A percentile compares a stretch with the other conserved stretches of the same genome.
These are phyloP conservation scores for Fusarium compactum DNA, from an alignment of 2,329 filamentous ascomycete genomes.

Conservation along the genomic window DNA sequence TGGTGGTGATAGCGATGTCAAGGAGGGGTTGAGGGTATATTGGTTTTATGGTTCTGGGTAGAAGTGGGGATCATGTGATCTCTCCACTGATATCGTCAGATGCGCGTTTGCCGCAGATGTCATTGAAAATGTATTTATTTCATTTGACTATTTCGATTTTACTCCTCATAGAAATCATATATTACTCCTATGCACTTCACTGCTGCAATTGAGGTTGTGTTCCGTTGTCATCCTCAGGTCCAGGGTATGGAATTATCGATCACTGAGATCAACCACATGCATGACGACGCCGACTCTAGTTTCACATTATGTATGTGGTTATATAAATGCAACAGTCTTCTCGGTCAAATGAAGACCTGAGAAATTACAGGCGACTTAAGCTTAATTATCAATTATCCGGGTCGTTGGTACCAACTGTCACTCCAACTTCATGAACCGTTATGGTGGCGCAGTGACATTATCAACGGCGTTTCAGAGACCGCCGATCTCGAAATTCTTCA, in stretches of 20 bases:
- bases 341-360: not conserved
- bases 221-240: not conserved
- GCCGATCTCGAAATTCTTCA: not conserved
- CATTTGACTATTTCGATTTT: not conserved
- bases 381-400: not conserved
- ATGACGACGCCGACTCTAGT: not conserved
- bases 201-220: not conserved
- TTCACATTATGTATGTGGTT: not conserved
- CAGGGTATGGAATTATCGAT: not conserved
- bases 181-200: too few relatives aligned
- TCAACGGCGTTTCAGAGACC: not conserved
- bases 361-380: not conserved
- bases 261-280: not conserved
- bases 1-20: conserved; percentile 1
- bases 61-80: conserved; percentile 33
- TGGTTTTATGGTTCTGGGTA: conserved; percentile 32
- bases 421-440: not conserved
- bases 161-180: fast-evolving
- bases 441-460: not conserved
- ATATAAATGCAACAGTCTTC: not conserved
- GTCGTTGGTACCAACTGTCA: not conserved
- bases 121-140: not conserved
- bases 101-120: conserved; percentile 12
- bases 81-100: conserved; percentile 30
- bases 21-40: conserved; percentile 20